Base-by-base conservation (phyloP, 257 asterid genomes). In the Scutellaria minor region DNA sequence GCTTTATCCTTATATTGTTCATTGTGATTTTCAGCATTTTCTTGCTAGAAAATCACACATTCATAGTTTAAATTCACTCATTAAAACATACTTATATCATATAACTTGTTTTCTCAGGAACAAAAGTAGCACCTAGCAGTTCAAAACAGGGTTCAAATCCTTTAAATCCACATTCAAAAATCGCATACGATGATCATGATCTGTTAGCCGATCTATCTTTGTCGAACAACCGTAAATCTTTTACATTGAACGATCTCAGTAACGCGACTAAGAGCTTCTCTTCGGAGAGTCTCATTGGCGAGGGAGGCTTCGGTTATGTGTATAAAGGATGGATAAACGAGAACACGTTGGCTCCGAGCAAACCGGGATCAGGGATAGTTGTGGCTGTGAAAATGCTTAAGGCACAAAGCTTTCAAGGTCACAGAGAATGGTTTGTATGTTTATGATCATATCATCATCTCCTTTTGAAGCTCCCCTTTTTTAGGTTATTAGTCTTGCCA, bases 301-400 rank as follows among this genome's bases (percentile, higher is more conserved):
- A 90, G 71, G 97, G 97, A 63, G 97, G 95, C 9, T 90, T 90
- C 48, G 97, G 97, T 1, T 75, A 64, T 50, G 97, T 90, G n/a
- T 90, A 81, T 69, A 88, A 90, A 55, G 97, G 97, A 71, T 88
- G 95, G 95, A 80, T 90, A 8, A 87, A 85, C 55, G 93, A 81
- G 81, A 57, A 57, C 72, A 83, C 92, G 1, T 54, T 77, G 27
- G 73, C 84, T 37, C 80, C 94, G 8, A 69, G 79, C 75, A 86
- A 70, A 81, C 88, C 91, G 0, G 95, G 96, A 20, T 75, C 80
- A 1, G 96, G 95, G 35, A 86, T 78, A 45, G 87, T 88, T 7
- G 95, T 90, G 12, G 97, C 97, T 35, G 95, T 90, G 5, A 90
- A 90, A 71, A 86, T 75, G 66, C 88, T 85, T 1, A 88, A 85